These are phyloP conservation scores for Phytophthora litchii DNA, from an alignment of 352 stramenopile species.

Conservation along the genomic window DNA sequence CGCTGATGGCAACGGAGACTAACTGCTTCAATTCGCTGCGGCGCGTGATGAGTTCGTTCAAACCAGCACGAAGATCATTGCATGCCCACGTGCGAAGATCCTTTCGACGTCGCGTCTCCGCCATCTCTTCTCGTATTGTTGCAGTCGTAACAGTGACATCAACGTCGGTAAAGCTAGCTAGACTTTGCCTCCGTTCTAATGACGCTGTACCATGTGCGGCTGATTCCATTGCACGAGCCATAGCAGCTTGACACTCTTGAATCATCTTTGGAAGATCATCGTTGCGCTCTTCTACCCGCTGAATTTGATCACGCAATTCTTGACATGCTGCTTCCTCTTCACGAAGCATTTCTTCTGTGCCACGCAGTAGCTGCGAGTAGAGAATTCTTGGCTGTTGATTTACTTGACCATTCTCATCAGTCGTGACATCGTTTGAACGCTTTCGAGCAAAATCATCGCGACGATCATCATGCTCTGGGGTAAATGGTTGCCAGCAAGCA, in stretches of 20 bases:
- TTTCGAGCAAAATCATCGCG: not conserved
- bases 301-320: slow-evolving; percentile 24
- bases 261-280: slow-evolving; percentile 43
- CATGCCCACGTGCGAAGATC: slow-evolving; percentile 65
- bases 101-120: slow-evolving; percentile 45
- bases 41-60: slow-evolving; percentile 63
- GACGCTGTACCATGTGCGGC: slow-evolving; percentile 2
- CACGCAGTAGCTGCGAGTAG: slow-evolving; percentile 43
- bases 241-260: slow-evolving; percentile 27
- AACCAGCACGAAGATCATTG: slow-evolving; percentile 46
- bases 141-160: slow-evolving; percentile 18
- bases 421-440: not conserved
- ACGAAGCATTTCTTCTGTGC: slow-evolving; percentile 33
- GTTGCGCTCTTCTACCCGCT: slow-evolving; percentile 29
- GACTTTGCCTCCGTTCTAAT: not conserved
- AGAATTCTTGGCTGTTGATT: slow-evolving; percentile 21
- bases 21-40: slow-evolving; percentile 70
- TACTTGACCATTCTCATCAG: not conserved
- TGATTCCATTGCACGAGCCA: slow-evolving; percentile 25
- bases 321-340: slow-evolving; percentile 28
- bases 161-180: not conserved
- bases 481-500: slow-evolving; percentile 44
- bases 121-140: slow-evolving; percentile 46
- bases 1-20: slow-evolving; percentile 41
- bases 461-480: not conserved